Conservation (phyloP, 2,329 filamentous ascomycete species). For the Xylariaceae sp. region DNA sequence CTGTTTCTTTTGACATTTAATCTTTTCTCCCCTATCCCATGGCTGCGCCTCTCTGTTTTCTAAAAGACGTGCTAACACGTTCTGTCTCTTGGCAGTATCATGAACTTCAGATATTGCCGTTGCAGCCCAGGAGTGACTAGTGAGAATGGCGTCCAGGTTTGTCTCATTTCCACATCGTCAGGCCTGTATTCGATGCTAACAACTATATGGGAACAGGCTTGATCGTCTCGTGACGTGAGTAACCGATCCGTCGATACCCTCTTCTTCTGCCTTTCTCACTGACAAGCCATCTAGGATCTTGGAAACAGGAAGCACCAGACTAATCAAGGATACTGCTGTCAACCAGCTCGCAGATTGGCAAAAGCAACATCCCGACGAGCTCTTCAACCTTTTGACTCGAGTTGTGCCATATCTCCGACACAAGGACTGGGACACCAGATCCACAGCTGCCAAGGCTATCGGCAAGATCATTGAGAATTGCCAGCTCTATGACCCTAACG, state of each 20-base stretch:
- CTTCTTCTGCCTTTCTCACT: constrained; percentile 1
- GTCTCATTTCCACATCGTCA: constrained; percentile 12
- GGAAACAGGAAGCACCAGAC: constrained; percentile 91
- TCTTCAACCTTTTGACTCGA: constrained; percentile 89
- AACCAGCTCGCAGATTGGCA: constrained; percentile 97
- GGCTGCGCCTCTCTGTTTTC: no score
- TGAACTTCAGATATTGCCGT: constrained; percentile 25
- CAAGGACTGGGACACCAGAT: constrained; percentile 95
- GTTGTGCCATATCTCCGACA: constrained; percentile 94
- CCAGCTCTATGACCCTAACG: constrained; percentile 81
- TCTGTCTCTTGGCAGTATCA: constrained; percentile 12
- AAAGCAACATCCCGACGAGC: constrained; percentile 93
- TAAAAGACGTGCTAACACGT: not conserved
- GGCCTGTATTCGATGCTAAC: constrained; percentile 18
- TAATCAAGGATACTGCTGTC: constrained; percentile 95
- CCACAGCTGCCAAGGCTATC: constrained; percentile 87
- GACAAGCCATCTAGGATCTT: constrained; percentile 59
- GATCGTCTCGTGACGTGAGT: constrained; percentile 85
- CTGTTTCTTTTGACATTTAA: no score
- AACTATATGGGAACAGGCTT: constrained; percentile 50
- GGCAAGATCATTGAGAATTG: constrained; percentile 92
- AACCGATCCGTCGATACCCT: constrained; percentile 1
- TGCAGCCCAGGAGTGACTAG: constrained; percentile 31
- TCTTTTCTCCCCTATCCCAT: no score
- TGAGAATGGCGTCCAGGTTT: constrained; percentile 54